phyloP scores from a whole-genome alignment of 1,284 basidiomycete species.

The Ustilago curta region DNA sequence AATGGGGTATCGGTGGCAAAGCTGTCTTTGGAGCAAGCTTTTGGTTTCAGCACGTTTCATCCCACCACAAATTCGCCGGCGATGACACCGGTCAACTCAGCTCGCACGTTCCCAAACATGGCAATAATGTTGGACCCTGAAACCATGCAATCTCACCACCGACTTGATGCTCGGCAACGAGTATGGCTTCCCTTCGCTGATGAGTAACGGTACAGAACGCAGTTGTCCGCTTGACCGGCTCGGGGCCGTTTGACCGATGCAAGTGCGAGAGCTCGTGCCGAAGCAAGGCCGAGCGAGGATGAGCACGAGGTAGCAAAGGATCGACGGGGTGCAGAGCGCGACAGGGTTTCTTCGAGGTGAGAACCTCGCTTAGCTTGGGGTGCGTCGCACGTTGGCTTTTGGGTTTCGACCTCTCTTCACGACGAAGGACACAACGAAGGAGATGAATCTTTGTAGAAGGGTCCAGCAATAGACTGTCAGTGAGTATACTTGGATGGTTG shows the following conservation, averaged over 20 bases:
- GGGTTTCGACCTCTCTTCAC: constrained; percentile 1
- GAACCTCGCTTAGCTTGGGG: background rate
- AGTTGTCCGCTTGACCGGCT: too few relatives aligned
- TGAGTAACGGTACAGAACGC: too few relatives aligned
- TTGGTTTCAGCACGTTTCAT: constrained; percentile 4
- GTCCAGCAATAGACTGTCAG: background rate
- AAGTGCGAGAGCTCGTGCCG: background rate
- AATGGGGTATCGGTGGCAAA: too few relatives aligned
- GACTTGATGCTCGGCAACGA: background rate
- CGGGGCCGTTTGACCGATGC: background rate
- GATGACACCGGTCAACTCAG: background rate
- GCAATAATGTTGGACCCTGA: background rate
- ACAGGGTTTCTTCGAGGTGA: too few relatives aligned
- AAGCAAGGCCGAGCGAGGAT: background rate
- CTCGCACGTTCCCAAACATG: constrained; percentile 2
- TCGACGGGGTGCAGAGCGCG: background rate
- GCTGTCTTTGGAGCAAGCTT: too few relatives aligned
- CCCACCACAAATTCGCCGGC: background rate
- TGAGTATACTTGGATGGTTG: background rate
- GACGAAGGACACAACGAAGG: too few relatives aligned
- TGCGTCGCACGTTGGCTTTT: constrained; percentile 8
- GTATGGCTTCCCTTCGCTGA: background rate
- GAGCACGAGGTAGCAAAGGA: background rate
- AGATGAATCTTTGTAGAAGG: too few relatives aligned
- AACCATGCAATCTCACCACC: background rate